Percentiles rank a stretch among this genome's conserved stretches.
Evolutionary conservation across 2,329 filamentous ascomycete genomes (phyloP).

Genomic region (Drechslerella stenobrocha): DNA sequence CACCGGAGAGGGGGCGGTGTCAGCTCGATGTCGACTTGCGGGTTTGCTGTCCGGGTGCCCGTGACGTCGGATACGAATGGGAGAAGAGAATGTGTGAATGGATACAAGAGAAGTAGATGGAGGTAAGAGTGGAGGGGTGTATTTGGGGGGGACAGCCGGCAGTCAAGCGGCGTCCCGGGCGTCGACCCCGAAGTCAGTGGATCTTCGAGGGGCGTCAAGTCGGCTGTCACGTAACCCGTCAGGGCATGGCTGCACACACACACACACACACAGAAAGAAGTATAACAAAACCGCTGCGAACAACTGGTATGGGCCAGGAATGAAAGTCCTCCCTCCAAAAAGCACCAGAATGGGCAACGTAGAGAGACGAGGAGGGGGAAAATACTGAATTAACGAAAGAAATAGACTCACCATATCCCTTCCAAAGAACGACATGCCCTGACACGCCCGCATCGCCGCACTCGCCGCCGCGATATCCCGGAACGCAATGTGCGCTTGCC

Average conservation of each 20-base stretch:
- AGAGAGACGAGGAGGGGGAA: neutral
- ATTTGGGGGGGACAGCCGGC: constrained; percentile 15
- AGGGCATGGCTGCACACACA: constrained; percentile 18
- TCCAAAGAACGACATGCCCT: constrained; percentile 84
- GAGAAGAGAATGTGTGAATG: too few relatives aligned
- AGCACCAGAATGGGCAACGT: neutral
- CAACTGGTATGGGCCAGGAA: too few relatives aligned
- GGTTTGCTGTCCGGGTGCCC: too few relatives aligned
- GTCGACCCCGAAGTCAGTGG: constrained; percentile 48
- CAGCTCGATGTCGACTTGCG: constrained; percentile 24
- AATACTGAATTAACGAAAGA: constrained; percentile 4
- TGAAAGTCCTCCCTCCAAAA: too few relatives aligned
- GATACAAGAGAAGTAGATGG: neutral
- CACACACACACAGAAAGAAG: neutral
- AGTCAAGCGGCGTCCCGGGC: constrained; percentile 8
- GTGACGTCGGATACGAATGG: neutral
- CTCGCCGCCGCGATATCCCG: constrained; percentile 88
- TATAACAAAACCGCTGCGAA: neutral
- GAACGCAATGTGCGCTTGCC: constrained; percentile 91
- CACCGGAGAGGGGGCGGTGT: constrained; percentile 16
- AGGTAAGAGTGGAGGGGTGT: neutral
- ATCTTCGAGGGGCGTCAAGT: constrained; percentile 42
- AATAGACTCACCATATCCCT: constrained; percentile 70
- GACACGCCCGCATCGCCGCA: constrained; percentile 85
- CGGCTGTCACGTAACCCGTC: constrained; percentile 2